phyloP scores from a whole-genome alignment of 2,329 filamentous ascomycete genomes.

The Knufia fluminis region DNA sequence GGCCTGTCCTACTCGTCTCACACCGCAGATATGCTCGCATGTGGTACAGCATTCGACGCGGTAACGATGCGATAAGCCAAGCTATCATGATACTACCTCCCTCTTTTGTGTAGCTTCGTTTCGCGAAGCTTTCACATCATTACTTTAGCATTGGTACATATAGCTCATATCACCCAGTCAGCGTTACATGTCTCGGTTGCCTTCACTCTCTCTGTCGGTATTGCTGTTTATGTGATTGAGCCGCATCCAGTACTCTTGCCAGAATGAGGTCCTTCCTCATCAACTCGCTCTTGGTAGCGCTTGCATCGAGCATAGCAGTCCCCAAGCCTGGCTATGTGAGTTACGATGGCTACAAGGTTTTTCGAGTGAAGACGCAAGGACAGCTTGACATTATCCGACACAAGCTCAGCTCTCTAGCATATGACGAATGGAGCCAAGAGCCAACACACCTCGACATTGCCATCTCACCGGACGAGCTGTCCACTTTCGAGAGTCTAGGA shows the following conservation, averaged over 20 bases:
- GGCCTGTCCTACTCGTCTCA: too few species aligned
- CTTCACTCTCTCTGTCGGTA: neutral
- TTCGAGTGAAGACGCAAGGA: conserved; percentile 16
- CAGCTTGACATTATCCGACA: conserved; percentile 12
- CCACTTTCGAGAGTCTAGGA: conserved; percentile 30
- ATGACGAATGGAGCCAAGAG: conserved; percentile 18
- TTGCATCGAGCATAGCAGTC: neutral
- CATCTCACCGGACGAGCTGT: conserved; percentile 31
- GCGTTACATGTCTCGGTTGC: too few species aligned
- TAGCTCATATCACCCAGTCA: too few species aligned
- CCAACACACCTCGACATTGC: conserved; percentile 33
- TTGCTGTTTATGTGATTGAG: too few species aligned
- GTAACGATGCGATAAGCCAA: neutral
- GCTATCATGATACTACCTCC: neutral
- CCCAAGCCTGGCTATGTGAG: neutral
- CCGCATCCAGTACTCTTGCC: too few species aligned
- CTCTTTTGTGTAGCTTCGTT: neutral
- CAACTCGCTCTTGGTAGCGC: neutral
- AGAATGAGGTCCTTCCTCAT: neutral
- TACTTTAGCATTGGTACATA: too few species aligned
- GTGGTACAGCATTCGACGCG: too few species aligned
- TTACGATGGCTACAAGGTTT: conserved; percentile 22
- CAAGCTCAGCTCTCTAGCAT: conserved; percentile 14
- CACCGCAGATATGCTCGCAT: too few species aligned
- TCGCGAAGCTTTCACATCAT: neutral